phyloP scores from a whole-genome alignment of 2,329 filamentous ascomycete species.

The Exophiala xenobiotica region DNA sequence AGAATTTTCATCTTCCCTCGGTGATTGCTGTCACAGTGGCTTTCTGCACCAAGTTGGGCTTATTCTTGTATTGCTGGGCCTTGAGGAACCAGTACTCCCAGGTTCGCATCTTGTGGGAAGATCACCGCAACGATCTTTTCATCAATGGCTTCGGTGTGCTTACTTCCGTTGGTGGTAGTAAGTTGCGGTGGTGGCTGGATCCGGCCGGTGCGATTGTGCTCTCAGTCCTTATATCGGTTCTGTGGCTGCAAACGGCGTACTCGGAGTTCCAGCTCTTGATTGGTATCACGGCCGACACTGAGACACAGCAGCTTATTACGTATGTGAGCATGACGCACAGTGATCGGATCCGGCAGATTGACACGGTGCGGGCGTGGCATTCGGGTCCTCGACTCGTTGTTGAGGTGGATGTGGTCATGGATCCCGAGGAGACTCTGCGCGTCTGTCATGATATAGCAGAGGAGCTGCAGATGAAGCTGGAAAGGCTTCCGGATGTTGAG shows the following conservation, averaged over 20 bases:
- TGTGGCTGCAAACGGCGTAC: conserved; percentile 86
- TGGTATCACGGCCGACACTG: conserved; percentile 79
- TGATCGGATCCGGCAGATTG: conserved; percentile 73
- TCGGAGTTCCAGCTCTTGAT: conserved; percentile 88
- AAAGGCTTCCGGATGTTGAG: conserved; percentile 88
- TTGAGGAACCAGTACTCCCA: conserved; percentile 89
- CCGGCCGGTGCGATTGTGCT: conserved; percentile 85
- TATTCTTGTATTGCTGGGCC: conserved; percentile 92
- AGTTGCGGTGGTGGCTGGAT: conserved; percentile 92
- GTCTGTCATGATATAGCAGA: conserved; percentile 92
- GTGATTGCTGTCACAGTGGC: conserved; percentile 82
- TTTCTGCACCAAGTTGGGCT: conserved; percentile 75
- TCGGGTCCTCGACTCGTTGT: conserved; percentile 84
- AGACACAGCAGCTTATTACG: conserved; percentile 89
- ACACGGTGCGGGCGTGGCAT: conserved; percentile 93
- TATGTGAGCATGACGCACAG: conserved; percentile 96
- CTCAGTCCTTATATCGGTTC: conserved; percentile 70
- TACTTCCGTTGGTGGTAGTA: conserved; percentile 85
- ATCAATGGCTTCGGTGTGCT: conserved; percentile 93
- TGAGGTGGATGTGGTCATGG: conserved; percentile 96
- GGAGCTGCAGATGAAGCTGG: conserved; percentile 88
- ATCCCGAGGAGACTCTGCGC: conserved; percentile 67
- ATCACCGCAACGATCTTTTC: conserved; percentile 94
- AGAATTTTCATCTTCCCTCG: conserved; percentile 74
- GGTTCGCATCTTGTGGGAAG: conserved; percentile 89